These are phyloP conservation scores for Chrysochromulina parva DNA, from an alignment of 78 protist genomes.

Conservation along the genomic window DNA sequence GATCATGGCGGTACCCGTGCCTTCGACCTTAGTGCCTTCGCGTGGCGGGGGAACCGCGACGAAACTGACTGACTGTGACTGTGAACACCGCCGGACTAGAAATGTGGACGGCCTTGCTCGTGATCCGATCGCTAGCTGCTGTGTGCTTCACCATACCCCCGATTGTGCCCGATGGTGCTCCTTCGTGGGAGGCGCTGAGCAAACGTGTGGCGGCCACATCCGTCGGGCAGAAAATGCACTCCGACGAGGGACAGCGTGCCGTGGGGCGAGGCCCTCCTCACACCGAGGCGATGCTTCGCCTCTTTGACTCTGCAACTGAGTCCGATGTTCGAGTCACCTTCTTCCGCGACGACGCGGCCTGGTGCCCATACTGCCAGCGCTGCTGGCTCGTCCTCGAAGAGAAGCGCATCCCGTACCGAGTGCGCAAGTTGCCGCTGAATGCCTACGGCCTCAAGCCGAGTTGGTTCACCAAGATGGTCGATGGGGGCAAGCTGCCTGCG, in stretches of 20 bases:
- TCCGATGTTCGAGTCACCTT: slow-evolving; percentile 35
- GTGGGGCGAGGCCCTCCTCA: slow-evolving; percentile 18
- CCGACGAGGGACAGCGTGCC: background rate
- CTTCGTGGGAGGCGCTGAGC: background rate
- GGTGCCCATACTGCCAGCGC: slow-evolving; percentile 48
- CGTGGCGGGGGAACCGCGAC: no score
- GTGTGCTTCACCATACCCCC: no score
- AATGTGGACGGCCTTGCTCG: no score
- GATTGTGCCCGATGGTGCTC: background rate
- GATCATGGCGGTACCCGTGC: no score
- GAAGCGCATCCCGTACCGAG: slow-evolving; percentile 31
- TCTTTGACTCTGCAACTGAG: background rate
- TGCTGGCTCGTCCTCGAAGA: slow-evolving; percentile 34
- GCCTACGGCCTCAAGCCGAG: slow-evolving; percentile 35
- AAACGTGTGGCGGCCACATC: background rate
- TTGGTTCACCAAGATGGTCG: background rate
- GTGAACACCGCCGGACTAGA: no score
- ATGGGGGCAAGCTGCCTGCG: slow-evolving; percentile 30
- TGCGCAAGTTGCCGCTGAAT: slow-evolving; percentile 1
- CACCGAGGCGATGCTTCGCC: background rate
- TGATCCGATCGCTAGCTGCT: no score
- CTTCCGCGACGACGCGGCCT: slow-evolving; percentile 35
- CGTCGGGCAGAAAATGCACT: background rate
- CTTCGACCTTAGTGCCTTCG: no score
- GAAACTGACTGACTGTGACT: no score